A percentile compares a stretch with the other conserved stretches of the same genome.
These are phyloP conservation scores for Carex sylvatica DNA, from an alignment of 202 grass and related monocot species.

Conservation along the genomic window DNA sequence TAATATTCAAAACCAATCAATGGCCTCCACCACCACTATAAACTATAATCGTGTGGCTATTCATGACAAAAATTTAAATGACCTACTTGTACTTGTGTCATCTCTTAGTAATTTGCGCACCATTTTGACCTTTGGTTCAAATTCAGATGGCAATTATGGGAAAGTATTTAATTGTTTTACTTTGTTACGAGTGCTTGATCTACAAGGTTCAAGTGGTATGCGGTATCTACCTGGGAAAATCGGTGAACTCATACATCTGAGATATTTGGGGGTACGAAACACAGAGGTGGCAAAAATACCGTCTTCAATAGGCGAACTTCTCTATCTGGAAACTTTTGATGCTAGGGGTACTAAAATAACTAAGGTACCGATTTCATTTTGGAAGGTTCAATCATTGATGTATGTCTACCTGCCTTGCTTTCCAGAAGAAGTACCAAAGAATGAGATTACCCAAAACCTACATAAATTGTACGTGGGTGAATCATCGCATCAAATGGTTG, in stretches of 20 bases:
- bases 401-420: slow-evolving; percentile 18
- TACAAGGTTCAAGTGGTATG: slow-evolving; percentile 8
- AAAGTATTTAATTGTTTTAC: slow-evolving; percentile 10
- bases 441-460: not conserved
- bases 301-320: slow-evolving; percentile 5
- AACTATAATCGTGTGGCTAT: slow-evolving; percentile 25
- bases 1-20: not conserved
- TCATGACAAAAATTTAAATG: not conserved
- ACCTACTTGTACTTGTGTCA: not conserved
- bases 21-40: not conserved
- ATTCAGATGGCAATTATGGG: not conserved
- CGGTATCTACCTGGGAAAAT: not conserved
- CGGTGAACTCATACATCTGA: slow-evolving; percentile 33
- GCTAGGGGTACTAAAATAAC: slow-evolving; percentile 24
- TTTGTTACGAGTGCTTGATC: slow-evolving; percentile 41
- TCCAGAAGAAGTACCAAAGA: not conserved
- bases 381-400: not conserved
- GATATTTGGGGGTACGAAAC: slow-evolving; percentile 22
- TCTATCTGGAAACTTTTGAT: slow-evolving; percentile 16
- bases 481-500: not conserved
- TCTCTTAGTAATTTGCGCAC: slow-evolving; percentile 8
- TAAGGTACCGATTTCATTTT: not conserved
- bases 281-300: slow-evolving; percentile 16
- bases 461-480: slow-evolving; percentile 14
- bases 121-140: slow-evolving; percentile 16